Percentiles rank a stretch among this genome's conserved stretches.
Evolutionary conservation across 306 rosid genomes (phyloP).

Genomic region (Gillenia trifoliata): DNA sequence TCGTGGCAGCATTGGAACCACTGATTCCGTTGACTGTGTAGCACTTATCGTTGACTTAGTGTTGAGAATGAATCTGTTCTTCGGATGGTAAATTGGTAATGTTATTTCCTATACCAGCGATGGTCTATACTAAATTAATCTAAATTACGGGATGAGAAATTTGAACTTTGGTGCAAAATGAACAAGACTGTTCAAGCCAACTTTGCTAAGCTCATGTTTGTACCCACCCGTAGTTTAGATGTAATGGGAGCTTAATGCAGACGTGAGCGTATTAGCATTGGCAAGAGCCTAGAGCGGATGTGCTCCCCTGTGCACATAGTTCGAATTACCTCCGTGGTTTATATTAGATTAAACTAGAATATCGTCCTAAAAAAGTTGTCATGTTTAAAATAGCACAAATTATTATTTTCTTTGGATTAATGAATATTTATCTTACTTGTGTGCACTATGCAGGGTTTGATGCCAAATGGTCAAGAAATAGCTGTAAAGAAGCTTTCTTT

Average conservation of each 20-base stretch:
- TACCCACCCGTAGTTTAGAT: neutral
- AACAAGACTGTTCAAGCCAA: too few species aligned
- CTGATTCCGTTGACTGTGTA: neutral
- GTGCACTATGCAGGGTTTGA: conserved; percentile 51
- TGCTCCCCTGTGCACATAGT: too few species aligned
- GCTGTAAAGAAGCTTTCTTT: conserved; percentile 81
- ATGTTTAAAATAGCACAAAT: neutral
- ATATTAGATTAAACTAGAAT: neutral
- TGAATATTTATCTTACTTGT: neutral
- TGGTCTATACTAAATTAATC: neutral
- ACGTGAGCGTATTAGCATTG: too few species aligned
- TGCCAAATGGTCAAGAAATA: conserved; percentile 87
- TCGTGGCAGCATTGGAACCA: neutral
- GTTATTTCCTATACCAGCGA: neutral
- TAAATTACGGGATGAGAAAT: too few species aligned
- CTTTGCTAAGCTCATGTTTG: too few species aligned
- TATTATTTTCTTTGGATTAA: neutral
- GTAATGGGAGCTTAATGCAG: too few species aligned
- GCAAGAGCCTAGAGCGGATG: too few species aligned
- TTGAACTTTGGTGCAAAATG: too few species aligned
- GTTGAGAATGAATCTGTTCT: neutral
- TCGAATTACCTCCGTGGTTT: too few species aligned
- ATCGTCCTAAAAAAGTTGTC: neutral
- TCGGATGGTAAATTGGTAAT: neutral
- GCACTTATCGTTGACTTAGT: too few species aligned